Conservation (phyloP, 306 rosid genomes). For the Quercus robur region DNA sequence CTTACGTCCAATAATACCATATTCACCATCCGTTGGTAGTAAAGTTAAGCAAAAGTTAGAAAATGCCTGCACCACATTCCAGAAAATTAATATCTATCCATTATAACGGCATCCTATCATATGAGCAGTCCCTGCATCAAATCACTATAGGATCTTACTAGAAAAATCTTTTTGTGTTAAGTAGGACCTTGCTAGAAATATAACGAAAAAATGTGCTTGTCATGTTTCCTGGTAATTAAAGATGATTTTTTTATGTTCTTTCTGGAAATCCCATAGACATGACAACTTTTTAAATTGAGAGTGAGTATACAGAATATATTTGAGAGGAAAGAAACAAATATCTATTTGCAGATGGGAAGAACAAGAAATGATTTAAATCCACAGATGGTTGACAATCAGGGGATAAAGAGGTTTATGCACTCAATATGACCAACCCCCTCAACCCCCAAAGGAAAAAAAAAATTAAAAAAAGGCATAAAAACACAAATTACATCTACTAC, state of each 20-base stretch:
- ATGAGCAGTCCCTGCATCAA: neutral
- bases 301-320: neutral
- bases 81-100: constrained; percentile 13
- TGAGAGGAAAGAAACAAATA: neutral
- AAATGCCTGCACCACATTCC: constrained; percentile 47
- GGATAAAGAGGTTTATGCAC: neutral
- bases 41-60: constrained; percentile 41
- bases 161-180: too few species aligned
- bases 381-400: neutral
- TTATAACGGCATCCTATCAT: constrained; percentile 10
- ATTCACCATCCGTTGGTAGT: constrained; percentile 7
- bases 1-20: constrained; percentile 67
- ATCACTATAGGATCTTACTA: neutral
- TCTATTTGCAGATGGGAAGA: neutral
- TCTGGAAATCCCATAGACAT: neutral
- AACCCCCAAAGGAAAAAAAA: too few species aligned
- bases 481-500: too few species aligned
- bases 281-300: neutral
- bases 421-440: neutral
- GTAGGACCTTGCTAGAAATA: neutral
- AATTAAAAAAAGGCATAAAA: too few species aligned
- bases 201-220: neutral
- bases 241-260: neutral
- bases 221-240: neutral
- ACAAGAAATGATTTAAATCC: neutral